phyloP scores from a whole-genome alignment of 305 asterid species.

The Fraxinus latifolia region DNA sequence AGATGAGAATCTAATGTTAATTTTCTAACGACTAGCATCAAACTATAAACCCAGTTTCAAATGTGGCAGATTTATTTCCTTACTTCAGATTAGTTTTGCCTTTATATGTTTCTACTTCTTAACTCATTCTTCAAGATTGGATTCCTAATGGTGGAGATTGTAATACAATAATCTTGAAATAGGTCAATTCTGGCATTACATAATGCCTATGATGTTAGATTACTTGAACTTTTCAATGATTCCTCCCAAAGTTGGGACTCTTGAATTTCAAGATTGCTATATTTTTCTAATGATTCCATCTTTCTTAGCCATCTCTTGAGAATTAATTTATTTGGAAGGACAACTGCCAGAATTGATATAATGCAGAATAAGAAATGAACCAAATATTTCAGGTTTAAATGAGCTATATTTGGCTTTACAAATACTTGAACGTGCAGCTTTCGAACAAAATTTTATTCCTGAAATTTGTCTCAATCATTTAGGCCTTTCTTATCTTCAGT shows the following conservation, averaged over 20 bases:
- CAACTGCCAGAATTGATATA: neutral
- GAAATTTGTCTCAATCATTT: neutral
- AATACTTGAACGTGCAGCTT: neutral
- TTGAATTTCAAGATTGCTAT: neutral
- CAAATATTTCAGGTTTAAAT: neutral
- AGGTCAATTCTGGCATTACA: neutral
- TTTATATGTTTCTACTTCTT: neutral
- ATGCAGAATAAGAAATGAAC: neutral
- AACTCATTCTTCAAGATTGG: neutral
- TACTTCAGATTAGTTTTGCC: neutral
- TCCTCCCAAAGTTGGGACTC: neutral
- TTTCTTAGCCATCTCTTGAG: neutral
- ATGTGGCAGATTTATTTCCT: neutral
- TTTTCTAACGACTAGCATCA: neutral
- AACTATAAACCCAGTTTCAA: neutral
- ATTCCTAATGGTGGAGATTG: neutral
- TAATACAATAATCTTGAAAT: neutral
- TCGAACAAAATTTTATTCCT: neutral
- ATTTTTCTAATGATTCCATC: neutral
- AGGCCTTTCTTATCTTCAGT: neutral
- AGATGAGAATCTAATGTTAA: neutral
- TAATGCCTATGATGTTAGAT: neutral
- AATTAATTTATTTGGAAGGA: neutral
- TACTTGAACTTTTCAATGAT: neutral
- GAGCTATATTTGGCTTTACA: neutral